Evolutionary conservation across 1,284 basidiomycete species (phyloP).

Genomic region (Sutorius eximius): DNA sequence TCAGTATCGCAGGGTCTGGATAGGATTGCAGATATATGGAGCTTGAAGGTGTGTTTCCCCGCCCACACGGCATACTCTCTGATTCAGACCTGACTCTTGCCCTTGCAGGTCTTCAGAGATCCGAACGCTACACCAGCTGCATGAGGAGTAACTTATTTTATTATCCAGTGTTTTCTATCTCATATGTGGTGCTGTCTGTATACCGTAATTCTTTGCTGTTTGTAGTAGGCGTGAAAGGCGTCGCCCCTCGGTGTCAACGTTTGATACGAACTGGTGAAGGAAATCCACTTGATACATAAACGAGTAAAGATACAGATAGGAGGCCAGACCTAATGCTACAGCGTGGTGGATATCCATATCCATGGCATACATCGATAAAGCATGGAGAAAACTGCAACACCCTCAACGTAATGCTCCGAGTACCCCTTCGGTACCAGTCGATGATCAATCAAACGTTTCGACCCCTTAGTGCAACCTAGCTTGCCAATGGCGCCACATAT

Average conservation of each 20-base stretch:
- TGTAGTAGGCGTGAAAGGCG: not conserved
- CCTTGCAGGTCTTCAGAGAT: conserved; percentile 66
- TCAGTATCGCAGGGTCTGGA: conserved; percentile 32
- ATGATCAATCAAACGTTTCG: not conserved
- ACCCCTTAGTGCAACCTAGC: conserved; percentile 31
- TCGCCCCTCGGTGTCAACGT: not conserved
- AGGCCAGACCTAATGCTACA: conserved; percentile 29
- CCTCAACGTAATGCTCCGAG: not conserved
- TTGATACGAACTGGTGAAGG: not conserved
- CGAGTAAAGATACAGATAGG: conserved; percentile 24
- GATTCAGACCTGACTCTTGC: conserved; percentile 3
- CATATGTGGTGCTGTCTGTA: conserved; percentile 15
- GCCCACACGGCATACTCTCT: not conserved
- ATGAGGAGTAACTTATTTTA: conserved; percentile 36
- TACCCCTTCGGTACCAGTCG: not conserved
- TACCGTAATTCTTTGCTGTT: conserved; percentile 7
- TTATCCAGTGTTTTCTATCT: conserved; percentile 15
- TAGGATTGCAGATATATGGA: conserved; percentile 73
- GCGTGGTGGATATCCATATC: conserved; percentile 11
- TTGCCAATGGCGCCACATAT: conserved; percentile 50
- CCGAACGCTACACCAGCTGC: conserved; percentile 59
- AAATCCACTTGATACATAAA: conserved; percentile 23
- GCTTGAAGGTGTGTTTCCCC: conserved; percentile 58
- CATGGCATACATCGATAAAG: not conserved
- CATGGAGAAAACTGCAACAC: not conserved